Evolutionary conservation across 176 grass and related monocot genomes (phyloP), one percentile per base, ranked within the genome.

Genomic region (Rhipidocladum racemiflorum): DNA sequence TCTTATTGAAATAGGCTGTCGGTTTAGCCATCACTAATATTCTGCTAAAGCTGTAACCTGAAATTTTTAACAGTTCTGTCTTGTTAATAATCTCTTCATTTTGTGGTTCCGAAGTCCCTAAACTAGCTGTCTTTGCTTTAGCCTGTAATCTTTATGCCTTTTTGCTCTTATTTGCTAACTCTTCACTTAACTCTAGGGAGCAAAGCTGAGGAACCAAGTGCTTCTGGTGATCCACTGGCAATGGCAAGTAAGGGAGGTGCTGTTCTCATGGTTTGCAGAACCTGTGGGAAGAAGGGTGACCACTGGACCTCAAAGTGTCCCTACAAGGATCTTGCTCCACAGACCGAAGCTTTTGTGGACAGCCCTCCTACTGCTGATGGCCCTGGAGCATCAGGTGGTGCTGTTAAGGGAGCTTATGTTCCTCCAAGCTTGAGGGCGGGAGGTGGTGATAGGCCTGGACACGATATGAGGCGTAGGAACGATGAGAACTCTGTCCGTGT

Each of bases 271-370:
- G 66, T 90, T 55, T 97, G 91, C 91, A 90, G 94, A 71, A 90
- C 87, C 45, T 97, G 91, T 39, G 87, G 89, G 16, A 93, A 90
- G 68, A 97, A 97, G 53, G 94, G 94, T 30, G 94, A 94, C 44
- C 94, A 97, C 70, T 94, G 94, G 89, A 97, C 87, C 42, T 91
- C 89, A 14, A 94, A 90, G 64, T 94, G 91, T 76, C 89, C 94
- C 60, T 91, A 90, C 89, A 94, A 97, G 91, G 91, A 94, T 29
- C 82, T 97, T 3, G 66, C 88, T 48, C 67, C 71, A 32, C 80
- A 70, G 42, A 57, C 78, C 2, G 88, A 97, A 45, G 32, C 32
- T 63, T 72, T 76, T 29, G 54, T 78, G 2, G 80, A 96, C 30
- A 87, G 53, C 44, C 91, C 91, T n/a, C 44, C 88, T 55, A 83